Conservation (phyloP, 208 protist genomes). For the Crithidia brevicula region DNA sequence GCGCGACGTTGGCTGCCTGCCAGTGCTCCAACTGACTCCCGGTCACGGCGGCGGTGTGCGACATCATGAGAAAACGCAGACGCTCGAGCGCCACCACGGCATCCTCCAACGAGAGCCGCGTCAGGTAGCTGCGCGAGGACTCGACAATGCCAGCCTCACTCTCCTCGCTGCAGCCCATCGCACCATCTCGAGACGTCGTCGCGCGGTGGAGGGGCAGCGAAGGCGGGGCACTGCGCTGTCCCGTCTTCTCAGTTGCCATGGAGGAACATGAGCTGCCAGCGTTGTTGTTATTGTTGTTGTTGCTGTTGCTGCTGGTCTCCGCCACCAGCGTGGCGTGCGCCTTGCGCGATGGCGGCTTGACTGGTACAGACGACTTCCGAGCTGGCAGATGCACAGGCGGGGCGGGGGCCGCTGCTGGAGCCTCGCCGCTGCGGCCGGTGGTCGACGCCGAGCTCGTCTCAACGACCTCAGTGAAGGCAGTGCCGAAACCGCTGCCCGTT, state of each 20-base stretch:
- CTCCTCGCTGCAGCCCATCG: constrained; percentile 7
- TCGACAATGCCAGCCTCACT: constrained; percentile 28
- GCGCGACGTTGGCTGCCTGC: background rate
- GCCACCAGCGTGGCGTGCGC: background rate
- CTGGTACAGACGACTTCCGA: background rate
- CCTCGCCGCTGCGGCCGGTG: background rate
- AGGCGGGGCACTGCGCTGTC: background rate
- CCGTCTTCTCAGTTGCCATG: constrained; percentile 12
- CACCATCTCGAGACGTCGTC: background rate
- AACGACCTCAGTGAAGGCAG: background rate
- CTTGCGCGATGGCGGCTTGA: constrained; percentile 9
- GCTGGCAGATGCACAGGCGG: background rate
- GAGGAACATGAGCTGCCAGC: constrained; percentile 8
- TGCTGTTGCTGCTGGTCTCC: background rate
- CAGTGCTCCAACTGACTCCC: background rate
- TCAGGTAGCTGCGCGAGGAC: constrained; percentile 32
- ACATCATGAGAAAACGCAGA: constrained; percentile 39
- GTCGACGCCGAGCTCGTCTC: background rate
- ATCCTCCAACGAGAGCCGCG: constrained; percentile 48
- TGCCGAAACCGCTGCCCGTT: background rate
- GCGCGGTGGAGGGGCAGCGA: constrained; percentile 14
- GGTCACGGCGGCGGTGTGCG: constrained; percentile 29
- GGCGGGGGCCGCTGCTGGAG: background rate
- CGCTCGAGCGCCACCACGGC: constrained; percentile 33
- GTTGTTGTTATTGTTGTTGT: background rate